Conservation (phyloP, 2,329 filamentous ascomycete genomes). For the Botryotinia calthae region DNA sequence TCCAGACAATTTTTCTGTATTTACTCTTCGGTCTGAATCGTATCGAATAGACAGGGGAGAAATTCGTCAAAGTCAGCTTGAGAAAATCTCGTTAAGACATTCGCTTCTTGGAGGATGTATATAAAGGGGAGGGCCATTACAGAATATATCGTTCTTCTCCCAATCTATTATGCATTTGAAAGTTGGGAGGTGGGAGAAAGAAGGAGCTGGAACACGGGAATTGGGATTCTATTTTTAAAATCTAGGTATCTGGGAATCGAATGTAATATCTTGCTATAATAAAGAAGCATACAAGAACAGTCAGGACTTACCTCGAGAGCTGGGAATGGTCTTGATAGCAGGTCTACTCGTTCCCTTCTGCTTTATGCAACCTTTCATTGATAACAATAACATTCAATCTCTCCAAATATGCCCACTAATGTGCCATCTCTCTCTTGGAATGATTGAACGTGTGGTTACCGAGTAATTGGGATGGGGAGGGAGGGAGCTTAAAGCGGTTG, state of each 20-base stretch:
- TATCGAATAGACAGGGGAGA: background rate
- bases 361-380: background rate
- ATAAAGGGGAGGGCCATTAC: background rate
- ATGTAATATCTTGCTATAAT: too few relatives aligned
- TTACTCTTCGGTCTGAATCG: background rate
- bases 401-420: slow-evolving; percentile 48
- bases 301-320: too few relatives aligned
- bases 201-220: too few relatives aligned
- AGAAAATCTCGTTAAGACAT: background rate
- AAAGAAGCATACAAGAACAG: too few relatives aligned
- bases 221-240: too few relatives aligned
- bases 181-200: too few relatives aligned
- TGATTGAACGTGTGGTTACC: background rate
- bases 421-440: slow-evolving; percentile 39
- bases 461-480: background rate
- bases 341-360: background rate
- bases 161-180: too few relatives aligned
- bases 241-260: too few relatives aligned
- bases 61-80: background rate
- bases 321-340: too few relatives aligned
- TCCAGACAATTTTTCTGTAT: background rate
- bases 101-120: background rate
- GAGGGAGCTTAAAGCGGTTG: background rate
- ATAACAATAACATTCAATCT: background rate
- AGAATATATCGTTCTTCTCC: background rate